A percentile compares a stretch with the other conserved stretches of the same genome.
phyloP scores from a whole-genome alignment of 2,329 filamentous ascomycete genomes.

The Pseudogymnoascus sp. region DNA sequence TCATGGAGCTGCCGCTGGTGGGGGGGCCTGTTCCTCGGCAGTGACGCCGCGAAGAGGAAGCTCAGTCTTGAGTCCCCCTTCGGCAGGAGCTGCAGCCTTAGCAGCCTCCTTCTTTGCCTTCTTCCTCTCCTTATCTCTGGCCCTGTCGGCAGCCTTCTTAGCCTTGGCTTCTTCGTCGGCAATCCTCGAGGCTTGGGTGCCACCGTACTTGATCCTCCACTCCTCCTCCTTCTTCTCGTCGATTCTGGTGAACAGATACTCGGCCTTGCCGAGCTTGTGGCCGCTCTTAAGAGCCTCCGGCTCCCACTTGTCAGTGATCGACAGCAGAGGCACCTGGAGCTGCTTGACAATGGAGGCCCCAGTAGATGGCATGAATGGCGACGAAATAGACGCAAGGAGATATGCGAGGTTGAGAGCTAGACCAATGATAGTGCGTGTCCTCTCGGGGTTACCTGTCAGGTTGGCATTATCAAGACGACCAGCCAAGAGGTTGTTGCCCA shows the following conservation, averaged over 20 bases:
- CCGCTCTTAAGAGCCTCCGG: slow-evolving; percentile 55
- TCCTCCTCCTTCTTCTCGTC: slow-evolving; percentile 73
- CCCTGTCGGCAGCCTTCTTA: slow-evolving; percentile 30
- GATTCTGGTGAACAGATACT: slow-evolving; percentile 74
- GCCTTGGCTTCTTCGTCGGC: slow-evolving; percentile 58
- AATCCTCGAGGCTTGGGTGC: slow-evolving; percentile 55
- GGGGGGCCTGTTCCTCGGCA: slow-evolving; percentile 27
- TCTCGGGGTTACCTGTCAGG: slow-evolving; percentile 29
- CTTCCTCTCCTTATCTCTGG: slow-evolving; percentile 36
- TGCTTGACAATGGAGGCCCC: slow-evolving; percentile 68
- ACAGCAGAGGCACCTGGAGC: slow-evolving; percentile 49
- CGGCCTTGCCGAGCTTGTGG: slow-evolving; percentile 73
- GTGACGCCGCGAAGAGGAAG: slow-evolving; percentile 22
- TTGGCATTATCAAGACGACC: slow-evolving; percentile 36
- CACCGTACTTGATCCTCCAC: slow-evolving; percentile 70
- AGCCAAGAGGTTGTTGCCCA: slow-evolving; percentile 50
- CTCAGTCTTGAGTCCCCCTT: slow-evolving; percentile 11
- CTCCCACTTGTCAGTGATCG: slow-evolving; percentile 60
- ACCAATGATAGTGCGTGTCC: slow-evolving; percentile 46
- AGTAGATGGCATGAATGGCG: slow-evolving; percentile 80
- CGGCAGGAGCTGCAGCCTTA: not conserved
- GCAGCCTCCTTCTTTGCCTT: slow-evolving; percentile 34
- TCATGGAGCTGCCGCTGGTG: slow-evolving; percentile 24
- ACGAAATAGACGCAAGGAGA: slow-evolving; percentile 68
- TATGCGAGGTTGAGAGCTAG: slow-evolving; percentile 78